These are phyloP conservation scores for Cladophialophora yegresii DNA, from an alignment of 2,329 filamentous ascomycete genomes.

Conservation along the genomic window DNA sequence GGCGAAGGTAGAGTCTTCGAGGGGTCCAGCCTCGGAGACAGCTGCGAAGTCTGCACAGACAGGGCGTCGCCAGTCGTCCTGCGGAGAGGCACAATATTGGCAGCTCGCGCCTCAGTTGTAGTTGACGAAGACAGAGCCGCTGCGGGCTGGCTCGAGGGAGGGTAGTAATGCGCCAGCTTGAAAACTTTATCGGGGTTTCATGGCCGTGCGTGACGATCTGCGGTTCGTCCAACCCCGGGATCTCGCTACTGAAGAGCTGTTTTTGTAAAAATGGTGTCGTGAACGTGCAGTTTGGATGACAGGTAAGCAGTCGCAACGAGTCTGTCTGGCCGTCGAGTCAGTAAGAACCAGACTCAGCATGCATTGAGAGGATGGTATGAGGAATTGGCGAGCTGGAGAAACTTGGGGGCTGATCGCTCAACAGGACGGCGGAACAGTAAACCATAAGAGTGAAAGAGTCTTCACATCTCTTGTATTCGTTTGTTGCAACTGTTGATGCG, in stretches of 20 bases:
- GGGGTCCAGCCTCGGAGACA: conserved; percentile 15
- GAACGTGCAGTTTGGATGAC: neutral
- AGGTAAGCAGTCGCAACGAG: neutral
- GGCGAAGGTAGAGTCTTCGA: conserved; percentile 8
- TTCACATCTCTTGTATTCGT: neutral
- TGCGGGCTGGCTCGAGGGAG: conserved; percentile 15
- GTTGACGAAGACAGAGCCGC: conserved; percentile 16
- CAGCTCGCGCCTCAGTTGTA: neutral
- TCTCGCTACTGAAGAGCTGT: neutral
- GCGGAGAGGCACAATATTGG: conserved; percentile 8
- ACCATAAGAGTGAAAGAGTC: neutral
- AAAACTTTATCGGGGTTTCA: conserved; percentile 17
- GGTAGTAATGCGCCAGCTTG: conserved; percentile 33
- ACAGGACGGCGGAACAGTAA: neutral
- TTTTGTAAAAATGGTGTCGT: neutral
- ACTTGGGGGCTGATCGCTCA: neutral
- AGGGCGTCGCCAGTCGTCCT: conserved; percentile 1
- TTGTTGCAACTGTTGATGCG: neutral
- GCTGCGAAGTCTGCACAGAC: conserved; percentile 16
- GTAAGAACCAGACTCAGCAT: neutral
- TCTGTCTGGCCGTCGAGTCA: conserved; percentile 2
- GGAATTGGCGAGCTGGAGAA: neutral
- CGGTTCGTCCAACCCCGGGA: neutral
- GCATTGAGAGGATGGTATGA: neutral
- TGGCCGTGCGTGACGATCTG: conserved; percentile 5